Conservation (phyloP, 768 basidiomycete species). For the Tulasnella sp. region DNA sequence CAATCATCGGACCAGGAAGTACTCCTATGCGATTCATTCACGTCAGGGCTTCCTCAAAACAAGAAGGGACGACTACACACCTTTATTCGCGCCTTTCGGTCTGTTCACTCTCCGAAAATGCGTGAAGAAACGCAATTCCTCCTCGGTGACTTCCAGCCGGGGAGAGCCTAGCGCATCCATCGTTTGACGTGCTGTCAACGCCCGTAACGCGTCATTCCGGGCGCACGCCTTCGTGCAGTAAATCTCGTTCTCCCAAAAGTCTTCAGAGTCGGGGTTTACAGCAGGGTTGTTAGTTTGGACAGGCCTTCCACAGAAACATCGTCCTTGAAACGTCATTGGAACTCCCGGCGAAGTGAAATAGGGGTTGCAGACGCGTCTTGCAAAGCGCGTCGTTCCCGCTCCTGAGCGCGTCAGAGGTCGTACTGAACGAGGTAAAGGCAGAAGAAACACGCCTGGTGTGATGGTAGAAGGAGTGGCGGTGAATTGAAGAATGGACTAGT, state of each 20-base stretch:
- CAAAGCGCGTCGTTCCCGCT: too few relatives aligned
- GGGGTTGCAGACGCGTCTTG: too few relatives aligned
- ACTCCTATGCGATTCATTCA: background rate
- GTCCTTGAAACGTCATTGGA: too few relatives aligned
- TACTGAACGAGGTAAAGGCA: too few relatives aligned
- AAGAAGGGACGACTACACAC: background rate
- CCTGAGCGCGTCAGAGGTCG: too few relatives aligned
- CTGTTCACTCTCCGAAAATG: slow-evolving; percentile 7
- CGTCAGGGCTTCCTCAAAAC: background rate
- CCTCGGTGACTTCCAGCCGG: background rate
- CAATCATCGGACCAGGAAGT: background rate
- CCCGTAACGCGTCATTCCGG: background rate
- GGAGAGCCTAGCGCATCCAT: background rate
- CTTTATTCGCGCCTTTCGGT: background rate
- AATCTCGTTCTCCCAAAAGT: slow-evolving; percentile 3
- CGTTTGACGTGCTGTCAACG: slow-evolving; percentile 8
- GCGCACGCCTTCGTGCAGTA: slow-evolving; percentile 10
- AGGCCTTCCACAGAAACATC: background rate
- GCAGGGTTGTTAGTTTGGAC: background rate
- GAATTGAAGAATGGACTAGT: too few relatives aligned
- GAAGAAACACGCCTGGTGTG: too few relatives aligned
- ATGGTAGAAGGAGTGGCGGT: too few relatives aligned
- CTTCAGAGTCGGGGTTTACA: background rate
- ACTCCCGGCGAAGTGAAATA: too few relatives aligned
- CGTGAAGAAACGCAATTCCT: background rate